Evolutionary conservation across 148 eudicot species (phyloP), one percentile per base, ranked within the genome.

Genomic region (Salicornia ramosissima): DNA sequence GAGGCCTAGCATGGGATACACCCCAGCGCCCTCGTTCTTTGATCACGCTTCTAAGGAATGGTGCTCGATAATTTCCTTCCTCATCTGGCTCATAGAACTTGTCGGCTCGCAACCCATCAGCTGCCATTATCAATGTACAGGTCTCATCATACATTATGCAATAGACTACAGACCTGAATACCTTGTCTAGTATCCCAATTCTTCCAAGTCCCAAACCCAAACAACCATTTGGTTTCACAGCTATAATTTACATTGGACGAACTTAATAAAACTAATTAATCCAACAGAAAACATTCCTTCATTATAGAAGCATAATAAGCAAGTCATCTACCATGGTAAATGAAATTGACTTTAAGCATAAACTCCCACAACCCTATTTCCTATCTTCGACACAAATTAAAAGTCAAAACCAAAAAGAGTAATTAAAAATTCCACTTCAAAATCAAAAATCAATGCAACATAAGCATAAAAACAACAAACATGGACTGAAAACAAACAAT

Each of bases 1-100:
- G 99, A 76, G 99, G 97, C 22, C 99, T 91, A 66, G 97, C 99
- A 84, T 94, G 97, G 36, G 99, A 94, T 36, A 94, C 99, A 51
- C 99, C 99, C 99, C 99, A 94, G 28, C 99, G 89, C 45, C 99
- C 99, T 59, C 72, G 82, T 69, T 80, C 81, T 74, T 87, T 87
- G 56, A 94, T 94, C 63, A 94, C 79, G 77, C 83, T 90, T 79
- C 99, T 88, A 67, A 94, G 76, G 64, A 94, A 94, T 13, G 99
- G 97, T 15, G 97, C 99, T 70, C 99, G 84, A 73, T 78, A 90
- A 66, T 78, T 87, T 68, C 97, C 99, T 67, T 82, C 74, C 15
- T 80, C 73, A 81, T 94, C 99, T 31, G 88, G 96, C 85, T 90
- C 99, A 71, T 60, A 94, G 76, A 90, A 94, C 72, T 90, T 94